A percentile compares a stretch with the other conserved stretches of the same genome.
Conservation (phyloP, 208 protist species). For the Leishmania turanica region DNA sequence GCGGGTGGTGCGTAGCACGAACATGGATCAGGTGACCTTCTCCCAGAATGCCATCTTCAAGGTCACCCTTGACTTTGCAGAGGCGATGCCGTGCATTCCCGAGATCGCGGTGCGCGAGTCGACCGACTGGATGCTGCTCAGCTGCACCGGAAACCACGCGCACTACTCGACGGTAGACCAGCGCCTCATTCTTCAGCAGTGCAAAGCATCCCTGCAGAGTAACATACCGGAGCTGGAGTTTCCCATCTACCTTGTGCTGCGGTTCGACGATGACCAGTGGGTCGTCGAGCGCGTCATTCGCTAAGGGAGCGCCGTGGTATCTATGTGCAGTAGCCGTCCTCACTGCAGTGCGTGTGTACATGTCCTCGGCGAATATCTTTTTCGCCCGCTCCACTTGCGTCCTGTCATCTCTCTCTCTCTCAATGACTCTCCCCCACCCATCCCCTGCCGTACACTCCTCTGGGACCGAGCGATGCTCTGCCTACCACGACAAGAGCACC, state of each 20-base stretch:
- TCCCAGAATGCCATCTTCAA: slow-evolving; percentile 64
- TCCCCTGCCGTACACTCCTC: not conserved
- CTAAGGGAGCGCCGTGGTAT: slow-evolving; percentile 10
- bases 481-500: not conserved
- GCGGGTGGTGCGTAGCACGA: slow-evolving; percentile 48
- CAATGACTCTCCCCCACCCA: not conserved
- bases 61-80: slow-evolving; percentile 69
- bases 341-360: not conserved
- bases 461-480: not conserved
- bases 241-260: slow-evolving; percentile 62
- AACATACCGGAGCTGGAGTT: slow-evolving; percentile 53
- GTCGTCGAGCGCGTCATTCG: slow-evolving; percentile 64
- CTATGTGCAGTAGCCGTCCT: not conserved
- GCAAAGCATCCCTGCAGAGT: slow-evolving; percentile 63
- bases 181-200: slow-evolving; percentile 73
- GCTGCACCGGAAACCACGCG: slow-evolving; percentile 55
- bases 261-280: slow-evolving; percentile 59
- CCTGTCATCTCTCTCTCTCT: slow-evolving; percentile 1
- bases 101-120: slow-evolving; percentile 82
- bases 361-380: not conserved
- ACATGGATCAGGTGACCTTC: slow-evolving; percentile 78
- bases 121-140: slow-evolving; percentile 81
- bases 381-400: not conserved
- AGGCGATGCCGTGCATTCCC: slow-evolving; percentile 58
- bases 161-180: slow-evolving; percentile 80